Conservation (phyloP, 495 filamentous ascomycete genomes). For the Aspergillus baeticus region DNA sequence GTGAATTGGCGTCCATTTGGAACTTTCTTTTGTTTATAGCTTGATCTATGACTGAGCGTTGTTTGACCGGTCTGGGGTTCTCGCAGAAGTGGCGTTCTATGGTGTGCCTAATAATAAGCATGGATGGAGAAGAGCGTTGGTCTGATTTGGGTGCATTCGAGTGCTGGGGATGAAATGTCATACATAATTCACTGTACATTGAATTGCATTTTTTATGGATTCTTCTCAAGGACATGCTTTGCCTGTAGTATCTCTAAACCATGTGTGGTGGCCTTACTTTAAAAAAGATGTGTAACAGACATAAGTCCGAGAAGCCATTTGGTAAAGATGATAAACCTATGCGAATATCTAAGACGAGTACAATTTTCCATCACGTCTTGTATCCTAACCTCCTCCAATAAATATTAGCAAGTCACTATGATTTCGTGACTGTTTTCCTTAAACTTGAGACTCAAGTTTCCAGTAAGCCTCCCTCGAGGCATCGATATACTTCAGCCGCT, state of each 20-base stretch:
- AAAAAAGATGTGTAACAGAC: not conserved
- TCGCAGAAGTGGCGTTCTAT: not conserved
- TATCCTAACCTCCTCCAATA: slow-evolving; percentile 14
- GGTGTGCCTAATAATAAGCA: too few relatives aligned
- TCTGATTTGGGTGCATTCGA: not conserved
- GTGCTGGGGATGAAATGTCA: not conserved
- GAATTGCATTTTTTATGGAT: not conserved
- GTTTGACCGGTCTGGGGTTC: not conserved
- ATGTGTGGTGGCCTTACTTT: not conserved
- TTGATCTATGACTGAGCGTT: not conserved
- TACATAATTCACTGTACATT: not conserved
- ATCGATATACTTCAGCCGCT: slow-evolving; percentile 13
- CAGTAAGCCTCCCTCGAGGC: slow-evolving; percentile 4
- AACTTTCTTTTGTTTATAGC: not conserved
- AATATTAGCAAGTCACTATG: slow-evolving; percentile 7
- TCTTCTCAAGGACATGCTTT: not conserved
- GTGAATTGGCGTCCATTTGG: not conserved
- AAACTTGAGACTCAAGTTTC: not conserved
- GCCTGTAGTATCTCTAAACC: too few relatives aligned
- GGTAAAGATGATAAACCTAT: slow-evolving; percentile 21
- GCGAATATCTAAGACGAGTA: slow-evolving; percentile 27
- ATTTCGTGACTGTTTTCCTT: not conserved
- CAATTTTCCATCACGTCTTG: slow-evolving; percentile 19
- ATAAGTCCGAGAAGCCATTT: not conserved
- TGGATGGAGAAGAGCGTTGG: not conserved